Evolutionary conservation across 371 early-diverging fungal species (phyloP), one percentile per base, ranked within the genome.

Genomic region (Mucor circinelloides): DNA sequence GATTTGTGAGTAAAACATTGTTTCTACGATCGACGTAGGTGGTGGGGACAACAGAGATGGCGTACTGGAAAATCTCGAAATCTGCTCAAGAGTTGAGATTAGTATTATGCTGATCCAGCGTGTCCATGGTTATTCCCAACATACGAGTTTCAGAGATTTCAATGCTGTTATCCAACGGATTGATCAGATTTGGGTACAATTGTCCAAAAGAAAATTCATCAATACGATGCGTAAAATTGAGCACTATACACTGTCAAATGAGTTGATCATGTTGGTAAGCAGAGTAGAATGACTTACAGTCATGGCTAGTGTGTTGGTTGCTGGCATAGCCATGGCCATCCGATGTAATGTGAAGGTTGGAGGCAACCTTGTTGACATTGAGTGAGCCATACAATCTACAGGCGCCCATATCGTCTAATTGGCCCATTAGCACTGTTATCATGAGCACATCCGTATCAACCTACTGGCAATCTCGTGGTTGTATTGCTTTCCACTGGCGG

Each of bases 201-300:
- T 77, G 74, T 23, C 97, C 98, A 83, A 96, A 97, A 0, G 95
- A 94, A 31, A 97, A 83, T 71, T 91, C 88, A 74, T 95, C 94
- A 58, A 97, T 92, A 25, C 92, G 88, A 76, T 97, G 98, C 0
- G 97, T 95, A 68, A 97, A 95, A 77, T 97, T 97, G 73, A 96
- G 80, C 40, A 87, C 92, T 93, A 78, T 6, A 46, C 52, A 63
- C 8, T 23, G 58, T 42, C 4, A 42, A 2, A 9, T 34, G 9
- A 42, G 42, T 3, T 6, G 17, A 4, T 42, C n/a, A 1, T 17
- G 17, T 34, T 61, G 46, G 55, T 6, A 32, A 25, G n/a, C 17
- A 25, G n/a, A n/a, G n/a, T n/a, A n/a, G n/a, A 6, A 25, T 8
- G 15, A 59, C 71, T 58, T 78, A 93, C 94, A 73, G 48, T 86